Conservation (phyloP, 1,284 basidiomycete genomes). For the Ceratobasidium sp. region DNA sequence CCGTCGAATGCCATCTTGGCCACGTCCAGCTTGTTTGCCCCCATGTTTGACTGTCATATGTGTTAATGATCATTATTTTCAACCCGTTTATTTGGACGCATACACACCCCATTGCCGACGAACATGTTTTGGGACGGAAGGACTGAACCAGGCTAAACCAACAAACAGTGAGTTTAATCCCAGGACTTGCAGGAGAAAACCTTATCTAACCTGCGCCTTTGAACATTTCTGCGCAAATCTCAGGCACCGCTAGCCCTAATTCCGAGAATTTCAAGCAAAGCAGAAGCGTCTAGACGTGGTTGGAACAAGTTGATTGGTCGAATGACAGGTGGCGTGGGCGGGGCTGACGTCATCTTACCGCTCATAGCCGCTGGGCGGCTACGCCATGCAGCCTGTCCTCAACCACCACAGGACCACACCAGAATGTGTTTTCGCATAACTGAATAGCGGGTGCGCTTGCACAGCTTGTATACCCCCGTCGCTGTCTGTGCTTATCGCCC, state of each 20-base stretch:
- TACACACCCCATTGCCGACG: constrained; percentile 37
- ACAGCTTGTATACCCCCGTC: too few relatives aligned
- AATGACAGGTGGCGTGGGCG: constrained; percentile 6
- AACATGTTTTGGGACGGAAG: constrained; percentile 31
- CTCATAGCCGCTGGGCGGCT: neutral
- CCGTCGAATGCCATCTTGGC: constrained; percentile 22
- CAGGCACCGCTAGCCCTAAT: neutral
- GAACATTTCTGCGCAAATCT: constrained; percentile 8
- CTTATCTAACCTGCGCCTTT: constrained; percentile 32
- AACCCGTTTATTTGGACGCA: neutral
- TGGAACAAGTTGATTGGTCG: neutral
- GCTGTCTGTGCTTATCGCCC: too few relatives aligned
- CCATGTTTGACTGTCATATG: constrained; percentile 8
- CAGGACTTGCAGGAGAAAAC: neutral
- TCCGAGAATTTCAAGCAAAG: neutral
- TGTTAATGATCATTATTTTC: neutral
- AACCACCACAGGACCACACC: neutral
- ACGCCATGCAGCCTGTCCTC: neutral
- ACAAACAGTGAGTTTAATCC: neutral
- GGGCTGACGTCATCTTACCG: constrained; percentile 1
- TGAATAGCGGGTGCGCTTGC: too few relatives aligned
- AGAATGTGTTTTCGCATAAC: too few relatives aligned
- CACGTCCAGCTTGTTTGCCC: constrained; percentile 34
- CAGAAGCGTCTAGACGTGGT: neutral
- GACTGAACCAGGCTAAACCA: constrained; percentile 33